Evolutionary conservation across 2,329 filamentous ascomycete genomes (phyloP).

Genomic region (Scedosporium boydii): DNA sequence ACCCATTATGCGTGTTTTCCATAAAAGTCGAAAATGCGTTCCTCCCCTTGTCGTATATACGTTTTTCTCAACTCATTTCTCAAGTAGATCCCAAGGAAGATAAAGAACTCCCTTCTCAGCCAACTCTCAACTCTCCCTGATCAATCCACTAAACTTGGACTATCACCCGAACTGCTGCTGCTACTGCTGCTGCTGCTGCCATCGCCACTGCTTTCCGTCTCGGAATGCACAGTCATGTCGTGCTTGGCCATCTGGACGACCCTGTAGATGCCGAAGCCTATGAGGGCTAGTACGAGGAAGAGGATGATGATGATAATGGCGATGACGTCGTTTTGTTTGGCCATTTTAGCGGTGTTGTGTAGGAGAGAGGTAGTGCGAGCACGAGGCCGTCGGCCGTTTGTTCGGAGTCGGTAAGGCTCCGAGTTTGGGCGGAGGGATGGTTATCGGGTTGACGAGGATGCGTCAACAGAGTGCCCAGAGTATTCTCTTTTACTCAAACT

Average conservation of each 20-base stretch:
- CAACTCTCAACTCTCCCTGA: not conserved
- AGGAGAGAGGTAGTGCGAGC: slow-evolving; percentile 2
- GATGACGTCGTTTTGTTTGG: slow-evolving; percentile 58
- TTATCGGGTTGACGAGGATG: not conserved
- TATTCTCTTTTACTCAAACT: too few species aligned
- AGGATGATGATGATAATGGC: slow-evolving; percentile 60
- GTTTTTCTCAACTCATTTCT: not conserved
- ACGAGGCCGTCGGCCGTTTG: not conserved
- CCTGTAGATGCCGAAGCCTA: slow-evolving; percentile 55
- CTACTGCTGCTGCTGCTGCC: slow-evolving; percentile 11
- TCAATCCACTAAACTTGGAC: not conserved
- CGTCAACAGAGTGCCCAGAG: not conserved
- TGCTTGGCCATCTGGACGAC: slow-evolving; percentile 33
- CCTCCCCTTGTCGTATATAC: not conserved
- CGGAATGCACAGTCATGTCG: slow-evolving; percentile 1
- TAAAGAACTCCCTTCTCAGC: not conserved
- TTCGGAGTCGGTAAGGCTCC: slow-evolving; percentile 2
- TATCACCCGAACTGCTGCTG: not conserved
- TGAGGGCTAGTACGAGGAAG: slow-evolving; percentile 50
- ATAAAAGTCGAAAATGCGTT: not conserved
- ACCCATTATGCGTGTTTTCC: not conserved
- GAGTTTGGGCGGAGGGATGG: not conserved
- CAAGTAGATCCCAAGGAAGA: not conserved
- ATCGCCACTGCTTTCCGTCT: not conserved
- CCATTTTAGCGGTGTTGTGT: slow-evolving; percentile 30